Conservation (phyloP, 208 protist genomes). For the Wallacemonas collosoma region DNA sequence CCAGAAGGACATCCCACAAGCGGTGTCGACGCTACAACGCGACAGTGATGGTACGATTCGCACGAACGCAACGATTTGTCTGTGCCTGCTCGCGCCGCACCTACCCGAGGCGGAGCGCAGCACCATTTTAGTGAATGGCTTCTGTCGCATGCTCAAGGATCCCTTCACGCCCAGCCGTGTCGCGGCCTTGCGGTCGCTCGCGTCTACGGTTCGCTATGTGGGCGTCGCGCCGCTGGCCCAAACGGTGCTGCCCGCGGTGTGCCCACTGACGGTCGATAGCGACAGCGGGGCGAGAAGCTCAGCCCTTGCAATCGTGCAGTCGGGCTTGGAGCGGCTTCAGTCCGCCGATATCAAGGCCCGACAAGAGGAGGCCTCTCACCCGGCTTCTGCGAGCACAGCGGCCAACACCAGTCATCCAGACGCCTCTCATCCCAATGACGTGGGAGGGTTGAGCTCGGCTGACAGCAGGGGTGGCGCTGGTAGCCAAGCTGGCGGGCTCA, state of each 20-base stretch:
- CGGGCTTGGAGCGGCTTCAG: conserved; percentile 24
- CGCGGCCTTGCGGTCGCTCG: conserved; percentile 60
- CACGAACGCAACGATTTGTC: conserved; percentile 87
- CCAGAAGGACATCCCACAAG: conserved; percentile 51
- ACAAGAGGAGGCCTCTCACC: conserved; percentile 22
- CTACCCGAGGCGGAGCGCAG: conserved; percentile 36
- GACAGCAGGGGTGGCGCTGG: no score
- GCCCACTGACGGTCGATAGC: conserved; percentile 63
- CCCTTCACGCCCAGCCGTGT: conserved; percentile 71
- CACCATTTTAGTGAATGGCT: conserved; percentile 55
- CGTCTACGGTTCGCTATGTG: conserved; percentile 40
- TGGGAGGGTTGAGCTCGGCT: no score
- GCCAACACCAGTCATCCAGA: neutral
- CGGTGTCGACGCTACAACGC: conserved; percentile 64
- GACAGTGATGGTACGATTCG: conserved; percentile 77
- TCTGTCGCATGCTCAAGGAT: conserved; percentile 83
- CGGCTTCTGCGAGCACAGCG: neutral
- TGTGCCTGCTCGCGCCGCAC: conserved; percentile 56
- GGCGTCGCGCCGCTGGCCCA: conserved; percentile 50
- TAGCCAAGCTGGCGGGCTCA: no score
- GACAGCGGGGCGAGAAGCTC: conserved; percentile 45
- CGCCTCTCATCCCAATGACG: no score
- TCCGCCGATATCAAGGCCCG: neutral
- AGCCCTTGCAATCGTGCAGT: conserved; percentile 48
- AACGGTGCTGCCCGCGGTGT: conserved; percentile 55